These are phyloP conservation scores for Jacaranda mimosifolia DNA, from an alignment of 257 asterid genomes.

Conservation along the genomic window DNA sequence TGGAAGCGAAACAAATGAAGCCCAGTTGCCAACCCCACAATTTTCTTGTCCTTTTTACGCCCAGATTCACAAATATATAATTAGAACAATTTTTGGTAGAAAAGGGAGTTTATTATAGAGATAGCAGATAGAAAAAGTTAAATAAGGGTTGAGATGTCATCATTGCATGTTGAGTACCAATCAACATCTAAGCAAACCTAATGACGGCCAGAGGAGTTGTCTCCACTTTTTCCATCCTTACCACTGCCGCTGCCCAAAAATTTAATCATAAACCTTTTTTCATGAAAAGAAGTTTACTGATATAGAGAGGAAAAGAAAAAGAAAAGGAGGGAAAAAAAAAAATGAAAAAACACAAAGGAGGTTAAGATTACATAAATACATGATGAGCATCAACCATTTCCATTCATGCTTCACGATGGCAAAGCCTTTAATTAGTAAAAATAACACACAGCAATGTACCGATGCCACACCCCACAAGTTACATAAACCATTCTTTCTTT, in stretches of 20 bases:
- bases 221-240: neutral
- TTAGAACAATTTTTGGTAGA: neutral
- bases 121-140: neutral
- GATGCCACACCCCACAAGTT: neutral
- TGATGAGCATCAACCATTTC: too few species aligned
- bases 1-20: constrained; percentile 9
- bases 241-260: neutral
- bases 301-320: too few species aligned
- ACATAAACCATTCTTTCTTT: constrained; percentile 6
- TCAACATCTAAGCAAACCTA: neutral
- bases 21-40: neutral
- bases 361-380: too few species aligned
- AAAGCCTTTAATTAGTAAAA: neutral
- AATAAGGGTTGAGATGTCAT: neutral
- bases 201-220: neutral
- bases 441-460: neutral
- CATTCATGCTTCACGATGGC: too few species aligned
- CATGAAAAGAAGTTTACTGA: too few species aligned
- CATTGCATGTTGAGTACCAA: neutral
- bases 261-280: neutral
- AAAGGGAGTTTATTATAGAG: neutral
- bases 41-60: neutral
- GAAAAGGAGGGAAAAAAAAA: too few species aligned
- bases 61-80: neutral
- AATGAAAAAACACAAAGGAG: too few species aligned